phyloP scores from a whole-genome alignment of 805 yeast species.

The Saccharomycopsis sp. region DNA sequence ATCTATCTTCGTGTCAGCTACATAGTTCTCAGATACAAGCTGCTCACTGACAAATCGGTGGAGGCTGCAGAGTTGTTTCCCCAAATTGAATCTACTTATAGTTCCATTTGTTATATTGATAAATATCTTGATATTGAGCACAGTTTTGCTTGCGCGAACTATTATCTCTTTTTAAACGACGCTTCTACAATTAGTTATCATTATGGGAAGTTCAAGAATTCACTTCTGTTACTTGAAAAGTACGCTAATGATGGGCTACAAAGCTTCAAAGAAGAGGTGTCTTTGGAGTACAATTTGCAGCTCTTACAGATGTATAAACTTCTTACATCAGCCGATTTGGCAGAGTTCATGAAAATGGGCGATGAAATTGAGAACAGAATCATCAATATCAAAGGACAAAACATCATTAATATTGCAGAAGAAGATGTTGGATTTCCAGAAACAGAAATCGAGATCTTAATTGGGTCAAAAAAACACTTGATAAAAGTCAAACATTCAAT shows the following conservation, averaged over 20 bases:
- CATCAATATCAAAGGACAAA: neutral
- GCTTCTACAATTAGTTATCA: neutral
- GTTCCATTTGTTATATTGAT: conserved; percentile 16
- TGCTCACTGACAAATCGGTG: conserved; percentile 16
- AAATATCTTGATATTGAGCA: conserved; percentile 22
- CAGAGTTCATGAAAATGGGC: neutral
- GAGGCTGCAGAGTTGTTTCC: conserved; percentile 20
- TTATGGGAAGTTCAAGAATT: neutral
- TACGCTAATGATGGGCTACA: neutral
- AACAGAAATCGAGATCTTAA: conserved; percentile 17
- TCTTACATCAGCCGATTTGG: neutral
- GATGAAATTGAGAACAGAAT: neutral
- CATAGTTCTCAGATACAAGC: conserved; percentile 24
- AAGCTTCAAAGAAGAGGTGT: neutral
- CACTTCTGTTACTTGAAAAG: neutral
- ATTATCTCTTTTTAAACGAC: neutral
- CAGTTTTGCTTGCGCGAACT: conserved; percentile 17
- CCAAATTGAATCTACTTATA: conserved; percentile 16
- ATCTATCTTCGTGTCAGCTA: conserved; percentile 23
- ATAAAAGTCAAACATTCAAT: conserved; percentile 29
- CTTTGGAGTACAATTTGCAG: neutral
- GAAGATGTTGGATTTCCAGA: conserved; percentile 8
- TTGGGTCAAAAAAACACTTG: conserved; percentile 28
- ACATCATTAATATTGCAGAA: neutral
- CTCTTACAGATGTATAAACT: neutral